Evolutionary conservation across 768 basidiomycete genomes (phyloP).

Genomic region (Suillus tomentosus): DNA sequence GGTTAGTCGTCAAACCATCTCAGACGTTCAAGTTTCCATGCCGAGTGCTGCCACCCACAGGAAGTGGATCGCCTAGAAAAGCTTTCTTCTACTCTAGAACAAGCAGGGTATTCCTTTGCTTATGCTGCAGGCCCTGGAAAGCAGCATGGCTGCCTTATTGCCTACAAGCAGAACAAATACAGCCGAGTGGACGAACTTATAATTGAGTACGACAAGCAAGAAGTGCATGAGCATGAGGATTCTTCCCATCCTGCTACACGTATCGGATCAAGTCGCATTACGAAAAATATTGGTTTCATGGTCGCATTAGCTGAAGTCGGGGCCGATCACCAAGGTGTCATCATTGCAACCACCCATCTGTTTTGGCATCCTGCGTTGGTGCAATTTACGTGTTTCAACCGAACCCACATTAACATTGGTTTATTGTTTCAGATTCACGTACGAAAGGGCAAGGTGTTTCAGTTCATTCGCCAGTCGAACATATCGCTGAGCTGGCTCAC

Average conservation of each 20-base stretch:
- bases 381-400: background rate
- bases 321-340: conserved; percentile 50
- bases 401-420: background rate
- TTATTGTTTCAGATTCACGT: conserved; percentile 45
- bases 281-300: conserved; percentile 80
- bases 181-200: conserved; percentile 44
- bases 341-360: conserved; percentile 88
- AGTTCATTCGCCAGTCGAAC: background rate
- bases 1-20: conserved; percentile 42
- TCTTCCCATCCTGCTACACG: conserved; percentile 35
- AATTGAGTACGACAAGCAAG: conserved; percentile 72
- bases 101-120: conserved; percentile 62
- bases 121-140: conserved; percentile 75
- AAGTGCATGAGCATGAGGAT: conserved; percentile 45
- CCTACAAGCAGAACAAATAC: conserved; percentile 60
- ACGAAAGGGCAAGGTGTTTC: conserved; percentile 75
- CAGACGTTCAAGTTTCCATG: conserved; percentile 1
- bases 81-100: conserved; percentile 65
- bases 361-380: conserved; percentile 93
- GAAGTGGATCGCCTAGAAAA: conserved; percentile 86
- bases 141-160: conserved; percentile 84
- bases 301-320: conserved; percentile 58
- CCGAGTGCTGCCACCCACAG: conserved; percentile 39
- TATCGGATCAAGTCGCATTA: conserved; percentile 63
- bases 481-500: conserved; percentile 6